These are phyloP conservation scores for Citropsis articulata DNA, from an alignment of 345 rosid genomes.

Conservation along the genomic window DNA sequence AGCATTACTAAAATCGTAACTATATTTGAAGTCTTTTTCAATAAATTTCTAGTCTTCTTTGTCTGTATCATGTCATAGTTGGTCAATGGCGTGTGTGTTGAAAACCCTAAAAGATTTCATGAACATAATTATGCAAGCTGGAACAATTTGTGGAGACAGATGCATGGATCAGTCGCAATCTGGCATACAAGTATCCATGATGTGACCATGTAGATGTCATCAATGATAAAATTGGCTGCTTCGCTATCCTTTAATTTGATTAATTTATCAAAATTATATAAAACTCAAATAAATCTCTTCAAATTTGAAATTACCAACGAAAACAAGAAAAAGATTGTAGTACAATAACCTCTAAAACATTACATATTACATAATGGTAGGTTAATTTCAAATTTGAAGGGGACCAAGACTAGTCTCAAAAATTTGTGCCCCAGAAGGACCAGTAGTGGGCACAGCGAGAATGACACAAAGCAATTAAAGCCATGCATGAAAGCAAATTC, in stretches of 20 bases:
- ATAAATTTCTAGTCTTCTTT: background rate
- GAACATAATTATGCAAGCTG: background rate
- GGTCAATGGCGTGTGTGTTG: background rate
- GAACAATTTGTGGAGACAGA: background rate
- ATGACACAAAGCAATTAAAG: background rate
- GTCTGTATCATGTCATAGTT: background rate
- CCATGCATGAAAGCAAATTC: constrained; percentile 16
- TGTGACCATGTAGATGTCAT: constrained; percentile 3
- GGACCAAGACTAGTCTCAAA: constrained; percentile 4
- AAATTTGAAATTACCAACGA: too few relatives aligned
- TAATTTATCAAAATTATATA: too few relatives aligned
- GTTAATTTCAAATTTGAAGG: too few relatives aligned
- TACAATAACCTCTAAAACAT: too few relatives aligned
- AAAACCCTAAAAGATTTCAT: background rate
- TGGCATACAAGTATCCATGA: background rate
- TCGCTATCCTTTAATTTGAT: too few relatives aligned
- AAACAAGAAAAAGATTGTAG: too few relatives aligned
- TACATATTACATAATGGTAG: too few relatives aligned
- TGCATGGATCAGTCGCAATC: background rate
- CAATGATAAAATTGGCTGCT: background rate
- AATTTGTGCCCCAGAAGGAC: constrained; percentile 14
- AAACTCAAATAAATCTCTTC: too few relatives aligned
- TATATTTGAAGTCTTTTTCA: too few relatives aligned
- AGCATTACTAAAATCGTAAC: too few relatives aligned
- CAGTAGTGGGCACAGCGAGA: background rate